phyloP scores from a whole-genome alignment of 2,329 filamentous ascomycete species.

The Penicillium sp. region DNA sequence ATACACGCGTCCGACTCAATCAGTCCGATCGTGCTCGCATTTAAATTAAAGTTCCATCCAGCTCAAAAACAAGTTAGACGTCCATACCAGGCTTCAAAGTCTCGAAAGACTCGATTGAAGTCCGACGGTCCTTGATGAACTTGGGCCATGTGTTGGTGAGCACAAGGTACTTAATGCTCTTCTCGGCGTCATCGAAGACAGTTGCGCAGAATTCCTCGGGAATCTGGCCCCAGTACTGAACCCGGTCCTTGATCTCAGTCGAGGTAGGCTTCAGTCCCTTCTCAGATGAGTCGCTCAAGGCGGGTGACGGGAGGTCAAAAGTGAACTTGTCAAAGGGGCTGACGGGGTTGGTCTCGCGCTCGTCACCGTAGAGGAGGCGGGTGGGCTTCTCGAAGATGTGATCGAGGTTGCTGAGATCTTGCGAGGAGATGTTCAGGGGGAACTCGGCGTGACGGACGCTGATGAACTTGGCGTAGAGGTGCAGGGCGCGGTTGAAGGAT shows the following conservation, averaged over 20 bases:
- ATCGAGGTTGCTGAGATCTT: conserved; percentile 56
- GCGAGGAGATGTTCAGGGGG: conserved; percentile 65
- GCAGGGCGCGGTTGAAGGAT: conserved; percentile 59
- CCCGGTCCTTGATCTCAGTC: conserved; percentile 25
- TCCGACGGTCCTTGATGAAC: conserved; percentile 29
- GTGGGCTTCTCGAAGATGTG: conserved; percentile 58
- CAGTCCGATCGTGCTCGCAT: not conserved
- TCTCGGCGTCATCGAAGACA: conserved; percentile 61
- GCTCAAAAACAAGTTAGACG: not conserved
- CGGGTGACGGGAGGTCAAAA: not conserved
- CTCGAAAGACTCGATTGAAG: conserved; percentile 18
- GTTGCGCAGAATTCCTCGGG: conserved; percentile 50
- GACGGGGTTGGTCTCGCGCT: conserved; percentile 35
- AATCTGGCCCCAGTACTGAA: conserved; percentile 35
- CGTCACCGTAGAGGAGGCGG: conserved; percentile 40
- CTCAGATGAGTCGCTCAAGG: conserved; percentile 3
- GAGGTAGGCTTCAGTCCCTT: conserved; percentile 19
- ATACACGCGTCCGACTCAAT: not conserved
- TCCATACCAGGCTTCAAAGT: conserved; percentile 9
- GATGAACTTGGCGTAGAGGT: conserved; percentile 64
- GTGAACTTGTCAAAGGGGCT: conserved; percentile 29
- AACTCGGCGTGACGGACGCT: conserved; percentile 63
- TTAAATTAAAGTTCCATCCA: not conserved
- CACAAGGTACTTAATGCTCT: conserved; percentile 66
- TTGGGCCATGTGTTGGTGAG: conserved; percentile 67